Evolutionary conservation across 176 grass and related monocot genomes (phyloP).

Genomic region (Tuctoria greenei): DNA sequence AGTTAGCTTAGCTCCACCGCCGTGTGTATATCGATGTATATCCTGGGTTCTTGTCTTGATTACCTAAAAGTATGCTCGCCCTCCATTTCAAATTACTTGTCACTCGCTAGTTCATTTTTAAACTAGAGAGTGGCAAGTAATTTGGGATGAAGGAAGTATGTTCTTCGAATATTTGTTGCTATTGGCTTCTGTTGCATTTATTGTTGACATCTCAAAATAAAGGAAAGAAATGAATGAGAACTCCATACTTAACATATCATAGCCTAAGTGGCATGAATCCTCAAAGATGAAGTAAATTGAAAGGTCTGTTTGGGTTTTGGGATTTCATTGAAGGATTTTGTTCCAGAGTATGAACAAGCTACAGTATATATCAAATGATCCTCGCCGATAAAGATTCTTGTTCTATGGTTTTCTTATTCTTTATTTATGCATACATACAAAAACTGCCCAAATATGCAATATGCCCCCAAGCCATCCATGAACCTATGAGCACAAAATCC

Average conservation of each 20-base stretch:
- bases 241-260: too few species aligned
- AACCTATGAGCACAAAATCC: too few species aligned
- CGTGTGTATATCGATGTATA: conserved; percentile 21
- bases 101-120: too few species aligned
- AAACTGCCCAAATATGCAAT: too few species aligned
- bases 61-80: neutral
- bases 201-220: neutral
- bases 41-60: neutral
- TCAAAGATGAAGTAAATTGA: neutral
- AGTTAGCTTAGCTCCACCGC: neutral
- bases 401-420: too few species aligned
- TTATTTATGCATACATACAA: too few species aligned
- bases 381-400: too few species aligned
- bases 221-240: neutral
- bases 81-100: too few species aligned
- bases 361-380: neutral
- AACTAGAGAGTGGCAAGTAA: too few species aligned
- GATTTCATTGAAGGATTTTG: neutral
- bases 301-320: neutral
- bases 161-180: neutral
- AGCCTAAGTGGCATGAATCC: too few species aligned
- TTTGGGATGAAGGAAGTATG: too few species aligned
- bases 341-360: neutral
- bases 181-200: neutral
- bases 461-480: too few species aligned